These are phyloP conservation scores for Polygonum maritimum DNA, from an alignment of 148 eudicot genomes.

Conservation along the genomic window DNA sequence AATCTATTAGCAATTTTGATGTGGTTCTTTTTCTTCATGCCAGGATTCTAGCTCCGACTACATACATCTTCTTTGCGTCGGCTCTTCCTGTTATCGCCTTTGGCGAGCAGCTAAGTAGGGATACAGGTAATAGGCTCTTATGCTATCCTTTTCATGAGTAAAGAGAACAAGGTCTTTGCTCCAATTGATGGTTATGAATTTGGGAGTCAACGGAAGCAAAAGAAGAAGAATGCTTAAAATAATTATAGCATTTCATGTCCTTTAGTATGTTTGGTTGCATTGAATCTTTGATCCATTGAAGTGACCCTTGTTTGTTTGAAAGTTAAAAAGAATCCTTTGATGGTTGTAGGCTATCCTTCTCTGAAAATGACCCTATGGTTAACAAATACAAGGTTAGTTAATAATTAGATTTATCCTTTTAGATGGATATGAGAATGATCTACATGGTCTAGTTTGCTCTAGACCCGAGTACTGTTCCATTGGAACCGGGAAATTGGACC, in stretches of 20 bases:
- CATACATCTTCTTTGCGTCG: constrained; percentile 54
- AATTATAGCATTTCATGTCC: not conserved
- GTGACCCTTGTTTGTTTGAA: not conserved
- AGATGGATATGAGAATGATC: not conserved
- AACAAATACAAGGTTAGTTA: not conserved
- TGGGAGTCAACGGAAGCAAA: not conserved
- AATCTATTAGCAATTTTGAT: too few relatives aligned
- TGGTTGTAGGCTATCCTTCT: not conserved
- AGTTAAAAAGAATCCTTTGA: not conserved
- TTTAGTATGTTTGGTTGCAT: not conserved
- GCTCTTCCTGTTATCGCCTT: constrained; percentile 65
- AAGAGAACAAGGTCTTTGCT: too few relatives aligned
- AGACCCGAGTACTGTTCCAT: not conserved
- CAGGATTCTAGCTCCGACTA: constrained; percentile 59
- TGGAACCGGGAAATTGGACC: too few relatives aligned
- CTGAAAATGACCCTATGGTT: not conserved
- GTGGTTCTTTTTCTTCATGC: not conserved
- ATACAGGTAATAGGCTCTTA: constrained; percentile 31
- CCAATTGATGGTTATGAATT: not conserved
- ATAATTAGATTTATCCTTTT: not conserved
- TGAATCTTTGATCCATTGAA: not conserved
- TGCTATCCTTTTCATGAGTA: not conserved
- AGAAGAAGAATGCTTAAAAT: not conserved
- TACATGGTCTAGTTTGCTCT: not conserved
- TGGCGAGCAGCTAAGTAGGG: constrained; percentile 52